Conservation (phyloP, 306 rosid species). For the Corylus heterophylla region DNA sequence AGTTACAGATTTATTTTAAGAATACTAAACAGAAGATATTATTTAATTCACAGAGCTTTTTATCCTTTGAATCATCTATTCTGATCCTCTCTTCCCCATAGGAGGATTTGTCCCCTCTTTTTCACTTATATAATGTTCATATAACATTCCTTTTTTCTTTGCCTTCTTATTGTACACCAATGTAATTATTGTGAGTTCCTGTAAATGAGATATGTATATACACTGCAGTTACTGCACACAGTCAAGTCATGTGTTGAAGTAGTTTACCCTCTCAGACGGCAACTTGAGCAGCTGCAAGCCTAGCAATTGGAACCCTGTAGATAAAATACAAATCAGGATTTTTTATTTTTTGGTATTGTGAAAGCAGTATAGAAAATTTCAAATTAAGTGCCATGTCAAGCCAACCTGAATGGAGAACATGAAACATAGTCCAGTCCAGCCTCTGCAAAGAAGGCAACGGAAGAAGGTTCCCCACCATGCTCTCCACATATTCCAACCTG, state of each 20-base stretch:
- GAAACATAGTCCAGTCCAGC: slow-evolving; percentile 97
- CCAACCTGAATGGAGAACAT: slow-evolving; percentile 93
- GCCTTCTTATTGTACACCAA: background rate
- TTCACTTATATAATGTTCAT: background rate
- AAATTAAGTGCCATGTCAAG: background rate
- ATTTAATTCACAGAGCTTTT: background rate
- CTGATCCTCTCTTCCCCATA: background rate
- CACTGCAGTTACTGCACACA: slow-evolving; percentile 8
- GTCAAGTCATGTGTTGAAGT: background rate
- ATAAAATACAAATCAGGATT: slow-evolving; percentile 1
- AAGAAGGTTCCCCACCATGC: slow-evolving; percentile 99
- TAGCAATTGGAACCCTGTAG: slow-evolving; percentile 91
- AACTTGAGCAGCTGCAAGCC: slow-evolving; percentile 98
- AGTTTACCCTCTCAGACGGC: slow-evolving; percentile 38
- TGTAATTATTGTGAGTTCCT: background rate
- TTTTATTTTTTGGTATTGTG: background rate
- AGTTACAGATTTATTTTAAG: background rate
- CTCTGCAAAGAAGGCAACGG: slow-evolving; percentile 89
- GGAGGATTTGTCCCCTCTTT: slow-evolving; percentile 1
- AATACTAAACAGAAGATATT: background rate
- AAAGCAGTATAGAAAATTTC: slow-evolving; percentile 1
- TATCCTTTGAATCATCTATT: background rate
- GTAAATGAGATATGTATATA: background rate
- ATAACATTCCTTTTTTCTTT: background rate
- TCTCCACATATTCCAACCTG: slow-evolving; percentile 99